These are phyloP conservation scores for Naganishia kalamii DNA, from an alignment of 768 basidiomycete species.

Conservation along the genomic window DNA sequence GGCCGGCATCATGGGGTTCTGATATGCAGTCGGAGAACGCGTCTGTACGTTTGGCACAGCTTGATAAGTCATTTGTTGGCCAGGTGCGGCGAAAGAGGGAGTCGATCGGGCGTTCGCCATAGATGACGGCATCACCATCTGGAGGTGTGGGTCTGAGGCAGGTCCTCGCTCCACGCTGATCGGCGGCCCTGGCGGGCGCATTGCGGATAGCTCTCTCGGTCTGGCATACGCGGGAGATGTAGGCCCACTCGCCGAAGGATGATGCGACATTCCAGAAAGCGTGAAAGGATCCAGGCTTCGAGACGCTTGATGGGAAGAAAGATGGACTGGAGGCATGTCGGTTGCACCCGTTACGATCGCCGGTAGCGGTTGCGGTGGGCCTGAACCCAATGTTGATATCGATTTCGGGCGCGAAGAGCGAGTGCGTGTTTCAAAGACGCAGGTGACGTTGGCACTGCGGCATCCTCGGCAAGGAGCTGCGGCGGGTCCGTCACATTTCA, in stretches of 20 bases:
- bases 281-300: constrained; percentile 21
- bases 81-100: background rate
- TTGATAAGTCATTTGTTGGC: background rate
- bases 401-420: constrained; percentile 23
- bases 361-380: constrained; percentile 23
- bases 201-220: background rate
- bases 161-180: background rate
- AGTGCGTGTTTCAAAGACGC: constrained; percentile 24
- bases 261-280: background rate
- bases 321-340: constrained; percentile 10
- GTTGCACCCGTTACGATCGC: constrained; percentile 14
- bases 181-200: constrained; percentile 1
- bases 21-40: background rate
- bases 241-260: background rate
- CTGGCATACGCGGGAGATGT: background rate
- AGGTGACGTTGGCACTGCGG: constrained; percentile 23
- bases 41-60: background rate
- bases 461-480: constrained; percentile 26
- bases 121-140: background rate
- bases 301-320: background rate
- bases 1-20: background rate
- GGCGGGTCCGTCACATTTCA: constrained; percentile 27
- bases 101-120: background rate
- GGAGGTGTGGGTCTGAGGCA: background rate
- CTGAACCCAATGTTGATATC: constrained; percentile 16